A percentile compares a stretch with the other conserved stretches of the same genome.
phyloP scores from a whole-genome alignment of 768 basidiomycete genomes.

The Rhodotorula diobovata region DNA sequence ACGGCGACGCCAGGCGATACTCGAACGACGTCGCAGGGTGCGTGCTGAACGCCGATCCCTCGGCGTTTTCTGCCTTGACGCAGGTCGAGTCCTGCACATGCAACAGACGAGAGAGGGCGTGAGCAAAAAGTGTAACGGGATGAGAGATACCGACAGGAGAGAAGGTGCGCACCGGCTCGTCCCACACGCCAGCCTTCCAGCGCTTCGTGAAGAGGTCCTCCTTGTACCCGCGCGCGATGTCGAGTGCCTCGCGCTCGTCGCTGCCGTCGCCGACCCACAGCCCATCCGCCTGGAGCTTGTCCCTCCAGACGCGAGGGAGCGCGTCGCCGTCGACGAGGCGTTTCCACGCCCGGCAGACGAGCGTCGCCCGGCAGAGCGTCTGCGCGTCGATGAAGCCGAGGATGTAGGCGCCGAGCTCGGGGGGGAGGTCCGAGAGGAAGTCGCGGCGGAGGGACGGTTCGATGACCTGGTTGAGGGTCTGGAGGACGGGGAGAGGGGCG shows the following conservation, averaged over 20 bases:
- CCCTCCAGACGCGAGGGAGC: constrained; percentile 69
- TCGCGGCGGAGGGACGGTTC: constrained; percentile 88
- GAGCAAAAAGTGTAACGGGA: too few relatives aligned
- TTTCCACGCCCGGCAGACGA: constrained; percentile 79
- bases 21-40: constrained; percentile 9
- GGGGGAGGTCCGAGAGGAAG: constrained; percentile 84
- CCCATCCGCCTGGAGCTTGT: constrained; percentile 72
- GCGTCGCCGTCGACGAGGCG: constrained; percentile 85
- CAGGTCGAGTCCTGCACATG: constrained; percentile 34
- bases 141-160: too few relatives aligned
- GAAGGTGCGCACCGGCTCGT: constrained; percentile 17
- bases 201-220: constrained; percentile 38
- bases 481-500: constrained; percentile 82
- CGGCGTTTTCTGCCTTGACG: constrained; percentile 16
- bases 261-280: constrained; percentile 86
- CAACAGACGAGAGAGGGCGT: neutral
- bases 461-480: constrained; percentile 80
- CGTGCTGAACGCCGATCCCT: neutral
- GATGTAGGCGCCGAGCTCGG: constrained; percentile 84
- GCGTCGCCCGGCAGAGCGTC: constrained; percentile 75
- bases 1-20: constrained; percentile 42
- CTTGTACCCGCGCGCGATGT: constrained; percentile 51
- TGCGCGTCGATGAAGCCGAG: constrained; percentile 77
- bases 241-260: constrained; percentile 71
- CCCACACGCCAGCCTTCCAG: constrained; percentile 42